A percentile compares a stretch with the other conserved stretches of the same genome.
Conservation (phyloP, 768 basidiomycete species). For the Psilocybe azurescens region DNA sequence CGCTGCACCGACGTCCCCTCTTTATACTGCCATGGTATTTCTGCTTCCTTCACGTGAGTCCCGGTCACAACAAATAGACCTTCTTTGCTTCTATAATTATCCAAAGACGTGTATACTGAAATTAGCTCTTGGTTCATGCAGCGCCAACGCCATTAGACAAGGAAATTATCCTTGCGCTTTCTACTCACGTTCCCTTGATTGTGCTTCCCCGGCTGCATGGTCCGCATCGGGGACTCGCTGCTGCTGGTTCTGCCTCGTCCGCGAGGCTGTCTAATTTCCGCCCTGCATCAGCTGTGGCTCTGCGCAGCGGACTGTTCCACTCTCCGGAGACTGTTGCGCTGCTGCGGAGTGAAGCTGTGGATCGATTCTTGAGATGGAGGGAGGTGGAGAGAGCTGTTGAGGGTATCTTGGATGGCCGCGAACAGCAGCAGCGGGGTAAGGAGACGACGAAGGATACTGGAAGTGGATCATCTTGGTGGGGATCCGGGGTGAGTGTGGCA, state of each 20-base stretch:
- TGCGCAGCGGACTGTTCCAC: constrained; percentile 66
- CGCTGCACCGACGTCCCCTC: constrained; percentile 59
- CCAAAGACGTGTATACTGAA: neutral
- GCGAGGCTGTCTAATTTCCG: constrained; percentile 59
- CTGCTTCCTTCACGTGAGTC: constrained; percentile 53
- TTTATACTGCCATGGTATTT: constrained; percentile 66
- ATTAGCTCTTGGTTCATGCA: constrained; percentile 22
- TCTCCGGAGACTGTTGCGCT: constrained; percentile 63
- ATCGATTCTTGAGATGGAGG: constrained; percentile 75
- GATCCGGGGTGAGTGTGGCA: no score
- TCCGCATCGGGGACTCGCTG: constrained; percentile 27
- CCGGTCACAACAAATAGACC: neutral
- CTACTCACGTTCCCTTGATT: constrained; percentile 62
- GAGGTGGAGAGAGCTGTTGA: constrained; percentile 67
- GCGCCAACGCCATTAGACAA: constrained; percentile 46
- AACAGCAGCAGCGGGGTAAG: neutral
- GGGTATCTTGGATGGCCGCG: constrained; percentile 32
- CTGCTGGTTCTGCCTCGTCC: constrained; percentile 8
- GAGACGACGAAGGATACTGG: no score
- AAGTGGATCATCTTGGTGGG: no score
- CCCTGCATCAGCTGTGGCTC: constrained; percentile 53
- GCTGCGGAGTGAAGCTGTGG: constrained; percentile 67
- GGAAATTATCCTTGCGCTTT: constrained; percentile 52
- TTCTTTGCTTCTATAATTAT: neutral
- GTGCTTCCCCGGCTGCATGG: constrained; percentile 49